Evolutionary conservation across 2,329 filamentous ascomycete species (phyloP), one percentile per base, ranked within the genome.

Genomic region (Beauveria scarabaeidicola): DNA sequence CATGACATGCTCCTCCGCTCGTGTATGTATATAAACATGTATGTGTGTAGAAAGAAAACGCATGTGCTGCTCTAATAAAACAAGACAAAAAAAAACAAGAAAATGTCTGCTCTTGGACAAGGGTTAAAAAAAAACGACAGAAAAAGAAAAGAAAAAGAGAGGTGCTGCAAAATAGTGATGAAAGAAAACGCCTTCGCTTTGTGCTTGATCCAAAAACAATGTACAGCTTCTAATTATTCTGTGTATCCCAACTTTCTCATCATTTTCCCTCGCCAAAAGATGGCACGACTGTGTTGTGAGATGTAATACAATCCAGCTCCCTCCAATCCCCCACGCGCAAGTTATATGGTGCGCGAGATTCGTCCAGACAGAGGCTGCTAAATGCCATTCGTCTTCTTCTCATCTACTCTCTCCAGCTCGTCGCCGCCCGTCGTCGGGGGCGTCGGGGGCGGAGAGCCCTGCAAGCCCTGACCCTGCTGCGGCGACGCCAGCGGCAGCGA

Each of bases 181-280:
- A 48, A 21, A 29, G 8, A 46, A 38, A 51, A 58, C 55, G 55
- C 55, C 55, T 3, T 58, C 55, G 55, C 55, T 58, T 51, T 51
- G 32, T 41, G 46, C 17, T 41, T 29, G 21, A 50, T 43, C 46
- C 36, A 48, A 48, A 47, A 29, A 5, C 43, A n/a, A 40, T 38
- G 13, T 29, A 38, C 23, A 27, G 9, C 36, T 51, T 58, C 40
- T 58, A 19, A 15, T 17, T 50, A 36, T 5, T 17, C 27, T 15
- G 17, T 38, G 27, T 9, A 32, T 7, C 36, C 9, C 17, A 6
- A 44, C n/a, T 9, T 27, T 27, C n/a, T 9, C 23, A 17, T 48
- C 11, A 19, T 41, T 10, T 2, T 25, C 7, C 11, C 41, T n/a
- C 23, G 5, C 25, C 9, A 54, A 25, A 44, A 32, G n/a, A 56